These are phyloP conservation scores for Mortierella claussenii DNA, from an alignment of 192 early-diverging fungal species.

Conservation along the genomic window DNA sequence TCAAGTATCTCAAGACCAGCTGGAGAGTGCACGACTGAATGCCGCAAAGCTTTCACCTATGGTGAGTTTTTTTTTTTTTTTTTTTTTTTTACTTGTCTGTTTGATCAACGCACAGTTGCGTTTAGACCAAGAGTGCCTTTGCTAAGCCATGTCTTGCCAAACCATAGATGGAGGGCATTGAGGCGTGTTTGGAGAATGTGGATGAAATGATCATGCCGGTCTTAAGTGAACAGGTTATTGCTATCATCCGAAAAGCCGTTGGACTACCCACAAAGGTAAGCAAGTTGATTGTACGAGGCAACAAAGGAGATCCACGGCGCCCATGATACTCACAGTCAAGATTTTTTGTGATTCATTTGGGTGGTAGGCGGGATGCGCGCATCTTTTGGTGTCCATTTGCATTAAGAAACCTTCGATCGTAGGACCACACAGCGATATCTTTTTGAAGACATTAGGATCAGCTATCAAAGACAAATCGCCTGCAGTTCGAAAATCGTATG, in stretches of 20 bases:
- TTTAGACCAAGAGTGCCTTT: not conserved
- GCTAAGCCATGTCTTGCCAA: not conserved
- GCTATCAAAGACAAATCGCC: slow-evolving; percentile 82
- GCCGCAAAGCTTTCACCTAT: slow-evolving; percentile 93
- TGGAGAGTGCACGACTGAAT: slow-evolving; percentile 82
- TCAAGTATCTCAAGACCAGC: slow-evolving; percentile 85
- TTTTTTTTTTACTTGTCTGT: not conserved
- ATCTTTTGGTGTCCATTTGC: slow-evolving; percentile 83
- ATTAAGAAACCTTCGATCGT: slow-evolving; percentile 75
- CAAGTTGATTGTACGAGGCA: not conserved
- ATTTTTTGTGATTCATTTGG: too few relatives aligned
- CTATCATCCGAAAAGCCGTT: slow-evolving; percentile 82
- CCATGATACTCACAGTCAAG: too few relatives aligned
- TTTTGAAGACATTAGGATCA: slow-evolving; percentile 82
- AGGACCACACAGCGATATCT: slow-evolving; percentile 72
- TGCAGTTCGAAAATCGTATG: slow-evolving; percentile 86
- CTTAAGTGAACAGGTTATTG: slow-evolving; percentile 74
- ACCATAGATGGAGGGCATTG: slow-evolving; percentile 83
- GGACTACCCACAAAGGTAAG: slow-evolving; percentile 84
- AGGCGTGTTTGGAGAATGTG: slow-evolving; percentile 80
- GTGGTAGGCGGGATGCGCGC: slow-evolving; percentile 86
- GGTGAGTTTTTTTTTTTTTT: too few relatives aligned
- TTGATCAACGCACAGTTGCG: too few relatives aligned
- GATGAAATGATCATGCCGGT: slow-evolving; percentile 72
- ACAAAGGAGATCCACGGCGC: too few relatives aligned